A percentile compares a stretch with the other conserved stretches of the same genome.
phyloP scores from a whole-genome alignment of 148 eudicot genomes.

The Heliamphora exappendiculata region DNA sequence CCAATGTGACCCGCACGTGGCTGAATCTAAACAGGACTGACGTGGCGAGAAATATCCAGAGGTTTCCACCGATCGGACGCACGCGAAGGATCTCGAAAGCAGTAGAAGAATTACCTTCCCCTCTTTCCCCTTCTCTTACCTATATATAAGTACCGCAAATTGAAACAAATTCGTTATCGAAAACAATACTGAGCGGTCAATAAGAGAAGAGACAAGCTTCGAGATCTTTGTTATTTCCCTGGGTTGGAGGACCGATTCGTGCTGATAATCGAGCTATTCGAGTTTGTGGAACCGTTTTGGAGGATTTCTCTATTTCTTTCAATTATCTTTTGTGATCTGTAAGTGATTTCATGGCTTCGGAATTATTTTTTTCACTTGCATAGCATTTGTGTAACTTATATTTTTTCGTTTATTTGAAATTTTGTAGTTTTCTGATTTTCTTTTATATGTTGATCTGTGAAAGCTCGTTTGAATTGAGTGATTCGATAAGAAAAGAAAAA shows the following conservation, averaged over 20 bases:
- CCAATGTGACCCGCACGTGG: background rate
- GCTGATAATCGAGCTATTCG: conserved; percentile 21
- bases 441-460: no score
- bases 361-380: background rate
- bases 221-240: background rate
- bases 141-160: background rate
- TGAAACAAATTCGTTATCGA: background rate
- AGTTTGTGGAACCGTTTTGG: conserved; percentile 28
- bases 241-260: conserved; percentile 34
- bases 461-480: no score
- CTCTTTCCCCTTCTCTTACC: background rate
- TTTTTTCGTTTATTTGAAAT: background rate
- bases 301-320: background rate
- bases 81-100: conserved; percentile 13
- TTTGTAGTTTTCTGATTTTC: no score
- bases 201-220: background rate
- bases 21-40: background rate
- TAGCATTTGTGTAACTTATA: background rate
- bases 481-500: no score
- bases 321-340: conserved; percentile 7
- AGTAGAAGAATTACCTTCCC: background rate
- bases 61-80: background rate
- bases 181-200: background rate
- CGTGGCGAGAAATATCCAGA: conserved; percentile 11
- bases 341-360: background rate